Evolutionary conservation across 2,329 filamentous ascomycete genomes (phyloP), one percentile per base, ranked within the genome.

Genomic region (Neonectria punicea): DNA sequence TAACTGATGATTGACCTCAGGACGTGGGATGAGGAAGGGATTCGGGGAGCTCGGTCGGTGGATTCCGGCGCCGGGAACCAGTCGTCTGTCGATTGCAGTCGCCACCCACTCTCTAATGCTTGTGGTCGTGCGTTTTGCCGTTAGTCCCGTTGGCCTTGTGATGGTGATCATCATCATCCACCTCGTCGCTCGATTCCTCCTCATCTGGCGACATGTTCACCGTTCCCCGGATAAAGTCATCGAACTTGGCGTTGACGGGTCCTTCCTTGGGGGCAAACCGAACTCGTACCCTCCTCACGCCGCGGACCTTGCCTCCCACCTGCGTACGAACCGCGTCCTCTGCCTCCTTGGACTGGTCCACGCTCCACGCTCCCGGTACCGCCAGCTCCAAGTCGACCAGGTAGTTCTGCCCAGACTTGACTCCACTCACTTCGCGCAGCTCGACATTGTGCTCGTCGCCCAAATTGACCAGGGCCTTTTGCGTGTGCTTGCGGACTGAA

Each of bases 341-440:
- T 14, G 97, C 84, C 16, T 86, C 81, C 41, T 88, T 85, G 8
- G 90, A 87, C 59, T 92, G 87, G 58, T 90, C 87, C 6, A 99
- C 83, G 0, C 92, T 92, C 92, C 92, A 97, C 36, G 83, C 82
- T 22, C 85, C 87, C 0, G 95, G 93, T 16, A 97, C 92, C 2
- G 89, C 92, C 66, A 98, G 81, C 78, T 97, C 94, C 8, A 99
- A 79, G 73, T 98, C 96, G 72, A 98, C 90, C 32, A 98, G 85
- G 77, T 97, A 98, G 81, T 98, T 99, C 79, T 98, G 96, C 32
- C 96, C 96, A 4, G 93, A 96, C 81, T 99, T 99, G 80, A 97
- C 87, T 59, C 96, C 96, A 69, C 93, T 92, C 3, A 98, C 87
- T 49, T 93, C 91, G 49, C 91, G 87, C 50, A 98, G 81, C 74